Conservation (phyloP, 1,284 basidiomycete species). For the Neolentinus lepideus region DNA sequence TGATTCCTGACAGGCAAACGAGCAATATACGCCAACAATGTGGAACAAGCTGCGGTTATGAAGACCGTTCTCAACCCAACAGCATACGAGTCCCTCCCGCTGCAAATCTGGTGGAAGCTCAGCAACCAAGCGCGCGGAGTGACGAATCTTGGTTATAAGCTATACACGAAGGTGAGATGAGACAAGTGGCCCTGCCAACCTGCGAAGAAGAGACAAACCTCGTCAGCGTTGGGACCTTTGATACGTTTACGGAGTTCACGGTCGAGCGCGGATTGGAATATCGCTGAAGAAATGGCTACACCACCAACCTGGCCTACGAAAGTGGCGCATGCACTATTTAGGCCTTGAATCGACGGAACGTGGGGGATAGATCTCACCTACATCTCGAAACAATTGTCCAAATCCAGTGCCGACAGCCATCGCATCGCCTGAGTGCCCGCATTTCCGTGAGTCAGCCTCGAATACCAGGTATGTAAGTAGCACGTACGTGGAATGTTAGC, state of each 20-base stretch:
- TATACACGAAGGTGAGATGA: slow-evolving; percentile 20
- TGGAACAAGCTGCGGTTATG: slow-evolving; percentile 58
- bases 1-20: slow-evolving; percentile 51
- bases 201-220: slow-evolving; percentile 27
- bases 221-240: slow-evolving; percentile 49
- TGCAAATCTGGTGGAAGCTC: slow-evolving; percentile 54
- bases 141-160: slow-evolving; percentile 65
- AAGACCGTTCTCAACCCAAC: slow-evolving; percentile 66
- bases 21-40: slow-evolving; percentile 57
- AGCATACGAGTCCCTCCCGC: slow-evolving; percentile 63
- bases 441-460: no score
- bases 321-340: no score
- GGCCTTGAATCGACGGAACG: no score
- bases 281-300: slow-evolving; percentile 72
- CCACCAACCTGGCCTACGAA: slow-evolving; percentile 82
- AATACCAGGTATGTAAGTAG: no score
- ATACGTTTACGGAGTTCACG: slow-evolving; percentile 58
- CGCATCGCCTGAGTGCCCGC: slow-evolving; percentile 46
- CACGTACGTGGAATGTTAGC: slow-evolving; percentile 61
- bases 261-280: slow-evolving; percentile 70
- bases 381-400: slow-evolving; percentile 69
- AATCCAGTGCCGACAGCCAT: slow-evolving; percentile 83
- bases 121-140: slow-evolving; percentile 59
- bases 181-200: neutral
- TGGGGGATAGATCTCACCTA: slow-evolving; percentile 40